Evolutionary conservation across 495 filamentous ascomycete species (phyloP), one percentile per base, ranked within the genome.

Genomic region (Pyrenula massariospora): DNA sequence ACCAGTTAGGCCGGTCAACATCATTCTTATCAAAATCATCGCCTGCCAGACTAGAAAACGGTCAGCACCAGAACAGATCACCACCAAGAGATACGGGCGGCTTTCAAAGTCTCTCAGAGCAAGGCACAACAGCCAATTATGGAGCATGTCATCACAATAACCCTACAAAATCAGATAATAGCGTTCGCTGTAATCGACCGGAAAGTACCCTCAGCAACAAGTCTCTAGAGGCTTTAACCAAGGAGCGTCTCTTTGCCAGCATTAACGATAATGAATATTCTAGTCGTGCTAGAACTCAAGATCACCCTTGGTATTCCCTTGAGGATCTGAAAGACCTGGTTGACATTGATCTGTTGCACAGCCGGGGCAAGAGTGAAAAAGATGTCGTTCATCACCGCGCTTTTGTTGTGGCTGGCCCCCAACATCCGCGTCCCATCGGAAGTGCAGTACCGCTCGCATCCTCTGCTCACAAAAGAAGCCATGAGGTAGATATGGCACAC

Each of bases 1-100:
- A 63, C 62, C 55, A 1, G 0, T 3, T 36, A 70, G 25, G 52
- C 56, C 56, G 22, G 54, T 52, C 53, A 59, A 62, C 24, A 54
- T 56, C 53, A 55, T 22, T 3, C 36, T 63, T 48, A 23, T 55
- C 2, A 60, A 56, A 48, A 31, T 49, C 31, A 15, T 5, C 31
- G 8, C 31, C 31, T 5, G 31, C 31, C 8, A 5, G 8, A 42
- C 15, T 15, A 42, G 8, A 15, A 8, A 15, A 42, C 8, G 15
- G 31, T 15, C 31, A 15, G 15, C 31, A 42, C 5, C 5, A 42
- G 8, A 15, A 42, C 8, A 42, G 8, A 8, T 42, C 31, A 42
- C 31, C 31, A 42, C 8, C 15, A 42, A 5, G 15, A 42, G 5
- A 5, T 8, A 5, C 5, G 15, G 1, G 24, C 54, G 3, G 57